A percentile compares a stretch with the other conserved stretches of the same genome.
Evolutionary conservation across 2,329 filamentous ascomycete species (phyloP).

Genomic region (Ophiosphaerella narmari): DNA sequence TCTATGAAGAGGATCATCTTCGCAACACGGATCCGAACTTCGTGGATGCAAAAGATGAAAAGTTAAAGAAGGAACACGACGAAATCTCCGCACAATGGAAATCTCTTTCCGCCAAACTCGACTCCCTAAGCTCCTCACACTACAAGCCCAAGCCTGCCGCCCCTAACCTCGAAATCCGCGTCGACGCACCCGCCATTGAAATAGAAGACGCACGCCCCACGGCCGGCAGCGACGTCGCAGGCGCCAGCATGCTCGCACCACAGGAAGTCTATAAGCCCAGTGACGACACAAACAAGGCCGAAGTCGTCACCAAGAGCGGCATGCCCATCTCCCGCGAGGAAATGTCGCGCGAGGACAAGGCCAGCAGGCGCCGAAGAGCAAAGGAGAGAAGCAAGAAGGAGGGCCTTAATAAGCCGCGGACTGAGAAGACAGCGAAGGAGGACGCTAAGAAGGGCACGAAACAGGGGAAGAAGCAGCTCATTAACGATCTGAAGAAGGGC

Average conservation of each 20-base stretch:
- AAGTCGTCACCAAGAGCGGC: conserved; percentile 78
- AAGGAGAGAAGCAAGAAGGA: conserved; percentile 84
- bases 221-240: conserved; percentile 73
- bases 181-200: conserved; percentile 85
- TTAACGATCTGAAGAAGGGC: conserved; percentile 74
- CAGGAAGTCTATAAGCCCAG: conserved; percentile 92
- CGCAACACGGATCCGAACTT: conserved; percentile 78
- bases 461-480: conserved; percentile 53
- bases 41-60: conserved; percentile 80
- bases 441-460: conserved; percentile 29
- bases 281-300: conserved; percentile 68
- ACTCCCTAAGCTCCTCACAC: conserved; percentile 90
- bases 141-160: conserved; percentile 88
- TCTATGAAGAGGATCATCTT: conserved; percentile 93
- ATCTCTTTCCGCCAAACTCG: conserved; percentile 77
- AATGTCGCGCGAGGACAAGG: conserved; percentile 85
- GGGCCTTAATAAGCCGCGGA: conserved; percentile 55
- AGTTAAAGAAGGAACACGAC: conserved; percentile 77
- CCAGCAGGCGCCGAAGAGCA: conserved; percentile 73
- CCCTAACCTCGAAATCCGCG: conserved; percentile 81
- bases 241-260: conserved; percentile 78
- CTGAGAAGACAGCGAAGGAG: conserved; percentile 59
- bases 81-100: conserved; percentile 86
- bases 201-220: conserved; percentile 96
- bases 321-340: conserved; percentile 80